Evolutionary conservation across 768 basidiomycete genomes (phyloP).

Genomic region (Pleurotus djamor): DNA sequence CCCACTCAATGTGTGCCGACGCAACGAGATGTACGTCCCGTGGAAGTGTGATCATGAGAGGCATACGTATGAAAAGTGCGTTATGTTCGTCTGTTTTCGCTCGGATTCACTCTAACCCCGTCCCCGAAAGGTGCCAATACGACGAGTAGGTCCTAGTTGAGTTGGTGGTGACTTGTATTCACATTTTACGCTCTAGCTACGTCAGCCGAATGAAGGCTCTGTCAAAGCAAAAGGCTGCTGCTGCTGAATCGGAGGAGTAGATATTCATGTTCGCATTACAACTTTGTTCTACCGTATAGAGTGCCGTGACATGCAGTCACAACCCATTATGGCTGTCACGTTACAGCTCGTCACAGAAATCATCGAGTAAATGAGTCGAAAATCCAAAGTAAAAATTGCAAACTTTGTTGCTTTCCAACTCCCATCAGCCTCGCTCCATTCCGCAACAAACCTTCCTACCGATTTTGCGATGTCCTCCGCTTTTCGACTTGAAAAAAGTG

Average conservation of each 20-base stretch:
- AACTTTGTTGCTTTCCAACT: conserved; percentile 9
- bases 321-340: too few relatives aligned
- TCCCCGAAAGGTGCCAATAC: conserved; percentile 78
- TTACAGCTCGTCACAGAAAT: too few relatives aligned
- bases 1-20: conserved; percentile 85
- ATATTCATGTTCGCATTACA: too few relatives aligned
- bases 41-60: conserved; percentile 94
- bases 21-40: conserved; percentile 73
- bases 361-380: too few relatives aligned
- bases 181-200: conserved; percentile 47
- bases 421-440: neutral
- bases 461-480: neutral
- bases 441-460: neutral
- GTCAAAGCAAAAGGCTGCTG: conserved; percentile 61
- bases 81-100: neutral
- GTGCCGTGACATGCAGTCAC: too few relatives aligned
- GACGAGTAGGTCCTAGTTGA: conserved; percentile 71
- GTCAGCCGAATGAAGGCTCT: conserved; percentile 86
- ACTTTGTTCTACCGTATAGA: too few relatives aligned
- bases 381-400: too few relatives aligned
- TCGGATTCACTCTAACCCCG: neutral
- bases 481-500: neutral
- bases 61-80: conserved; percentile 83
- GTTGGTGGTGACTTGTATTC: conserved; percentile 7
- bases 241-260: conserved; percentile 29